These are phyloP conservation scores for Ceratocystis cubensis DNA, from an alignment of 2,329 filamentous ascomycete species.

Conservation along the genomic window DNA sequence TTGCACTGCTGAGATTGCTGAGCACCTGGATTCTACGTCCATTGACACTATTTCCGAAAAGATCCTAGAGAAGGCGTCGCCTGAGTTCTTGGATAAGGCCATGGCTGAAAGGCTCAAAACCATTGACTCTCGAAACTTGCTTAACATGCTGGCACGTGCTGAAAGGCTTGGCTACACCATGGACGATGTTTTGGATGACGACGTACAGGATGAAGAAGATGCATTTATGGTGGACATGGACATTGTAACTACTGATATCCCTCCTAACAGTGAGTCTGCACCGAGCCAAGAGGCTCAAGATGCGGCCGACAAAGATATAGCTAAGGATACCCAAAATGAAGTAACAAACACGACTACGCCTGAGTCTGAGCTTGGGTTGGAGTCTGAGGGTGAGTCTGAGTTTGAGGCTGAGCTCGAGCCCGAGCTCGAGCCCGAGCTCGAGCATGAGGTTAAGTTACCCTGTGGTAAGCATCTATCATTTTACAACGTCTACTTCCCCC, in stretches of 20 bases:
- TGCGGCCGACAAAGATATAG: not conserved
- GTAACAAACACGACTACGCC: not conserved
- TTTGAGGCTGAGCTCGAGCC: no score
- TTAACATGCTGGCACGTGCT: slow-evolving; percentile 44
- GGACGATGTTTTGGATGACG: slow-evolving; percentile 17
- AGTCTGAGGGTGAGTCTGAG: no score
- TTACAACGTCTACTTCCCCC: not conserved
- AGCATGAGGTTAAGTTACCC: not conserved
- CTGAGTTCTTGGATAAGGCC: slow-evolving; percentile 38
- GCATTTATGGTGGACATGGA: slow-evolving; percentile 25
- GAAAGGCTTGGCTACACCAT: slow-evolving; percentile 42
- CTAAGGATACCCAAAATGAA: no score
- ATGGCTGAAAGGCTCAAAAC: slow-evolving; percentile 40
- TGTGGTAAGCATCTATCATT: not conserved
- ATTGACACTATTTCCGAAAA: slow-evolving; percentile 35
- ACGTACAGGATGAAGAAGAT: slow-evolving; percentile 36
- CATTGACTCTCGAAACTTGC: slow-evolving; percentile 41
- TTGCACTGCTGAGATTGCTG: slow-evolving; percentile 33
- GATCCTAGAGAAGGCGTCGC: slow-evolving; percentile 39
- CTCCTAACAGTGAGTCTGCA: not conserved
- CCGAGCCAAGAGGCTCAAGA: not conserved
- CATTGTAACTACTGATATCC: slow-evolving; percentile 13
- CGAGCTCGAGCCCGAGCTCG: no score
- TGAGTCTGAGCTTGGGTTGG: no score
- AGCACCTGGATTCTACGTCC: slow-evolving; percentile 25